A percentile compares a stretch with the other conserved stretches of the same genome.
Evolutionary conservation across 257 asterid genomes (phyloP).

Genomic region (Thymus quinquecostatus): DNA sequence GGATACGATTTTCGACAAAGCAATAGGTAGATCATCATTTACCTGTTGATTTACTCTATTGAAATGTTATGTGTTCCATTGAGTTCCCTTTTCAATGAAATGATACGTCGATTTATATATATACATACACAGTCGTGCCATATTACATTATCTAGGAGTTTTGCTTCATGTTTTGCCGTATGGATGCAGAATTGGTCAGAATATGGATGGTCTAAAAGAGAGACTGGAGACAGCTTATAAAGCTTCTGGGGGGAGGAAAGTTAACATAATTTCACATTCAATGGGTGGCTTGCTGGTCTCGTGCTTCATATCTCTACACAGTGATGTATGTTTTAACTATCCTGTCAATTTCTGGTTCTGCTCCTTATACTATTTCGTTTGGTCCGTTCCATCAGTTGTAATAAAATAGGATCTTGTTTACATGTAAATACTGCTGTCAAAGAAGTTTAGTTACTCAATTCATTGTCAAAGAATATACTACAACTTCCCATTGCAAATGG

Average conservation of each 20-base stretch:
- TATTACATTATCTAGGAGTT: neutral
- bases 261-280: conserved; percentile 87
- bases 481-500: conserved; percentile 11
- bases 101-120: neutral
- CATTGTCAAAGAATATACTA: neutral
- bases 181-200: conserved; percentile 65
- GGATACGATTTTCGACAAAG: conserved; percentile 98
- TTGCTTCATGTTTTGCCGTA: conserved; percentile 18
- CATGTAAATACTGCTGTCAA: too few relatives aligned
- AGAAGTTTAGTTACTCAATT: too few relatives aligned
- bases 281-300: conserved; percentile 95
- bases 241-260: conserved; percentile 95
- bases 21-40: conserved; percentile 59
- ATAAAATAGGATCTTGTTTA: neutral
- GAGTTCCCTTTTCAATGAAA: neutral
- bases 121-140: neutral
- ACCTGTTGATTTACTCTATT: conserved; percentile 20
- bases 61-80: conserved; percentile 1
- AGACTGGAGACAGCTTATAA: conserved; percentile 74
- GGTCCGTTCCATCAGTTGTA: neutral
- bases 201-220: conserved; percentile 70
- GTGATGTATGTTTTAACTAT: conserved; percentile 58
- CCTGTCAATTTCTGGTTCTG: conserved; percentile 21
- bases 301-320: conserved; percentile 71
- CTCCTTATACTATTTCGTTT: conserved; percentile 6